These are phyloP conservation scores for Coniochaeta hoffmannii DNA, from an alignment of 2,329 filamentous ascomycete species.

Conservation along the genomic window DNA sequence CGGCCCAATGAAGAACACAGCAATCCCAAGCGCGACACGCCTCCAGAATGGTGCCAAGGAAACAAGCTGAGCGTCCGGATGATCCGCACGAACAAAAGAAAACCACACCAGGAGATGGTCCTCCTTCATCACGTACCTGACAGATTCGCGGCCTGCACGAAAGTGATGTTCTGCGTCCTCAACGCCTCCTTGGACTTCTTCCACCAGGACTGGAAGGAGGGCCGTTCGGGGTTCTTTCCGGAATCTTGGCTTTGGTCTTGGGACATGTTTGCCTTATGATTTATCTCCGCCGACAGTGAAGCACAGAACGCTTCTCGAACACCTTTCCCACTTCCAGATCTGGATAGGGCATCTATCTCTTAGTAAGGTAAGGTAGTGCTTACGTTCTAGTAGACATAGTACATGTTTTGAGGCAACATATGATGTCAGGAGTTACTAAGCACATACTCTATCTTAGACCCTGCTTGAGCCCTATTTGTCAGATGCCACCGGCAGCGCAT, in stretches of 20 bases:
- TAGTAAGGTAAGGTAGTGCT: no score
- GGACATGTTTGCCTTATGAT: not conserved
- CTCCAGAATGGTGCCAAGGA: not conserved
- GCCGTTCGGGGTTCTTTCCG: conserved; percentile 19
- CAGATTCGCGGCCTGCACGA: conserved; percentile 21
- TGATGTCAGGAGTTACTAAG: not conserved
- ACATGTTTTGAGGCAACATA: no score
- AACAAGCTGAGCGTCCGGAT: not conserved
- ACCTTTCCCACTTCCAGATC: no score
- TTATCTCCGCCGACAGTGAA: not conserved
- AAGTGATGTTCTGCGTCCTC: conserved; percentile 24
- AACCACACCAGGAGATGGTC: conserved; percentile 4
- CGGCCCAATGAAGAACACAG: conserved; percentile 7
- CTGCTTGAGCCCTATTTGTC: no score
- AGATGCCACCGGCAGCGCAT: no score
- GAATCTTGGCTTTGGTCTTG: conserved; percentile 4
- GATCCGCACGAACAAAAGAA: not conserved
- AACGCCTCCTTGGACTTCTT: conserved; percentile 33
- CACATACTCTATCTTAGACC: not conserved
- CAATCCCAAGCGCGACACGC: not conserved
- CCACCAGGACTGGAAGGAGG: conserved; percentile 42
- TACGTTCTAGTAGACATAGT: no score
- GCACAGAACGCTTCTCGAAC: not conserved
- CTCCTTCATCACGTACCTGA: conserved; percentile 16
- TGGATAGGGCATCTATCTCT: no score